A percentile compares a stretch with the other conserved stretches of the same genome.
phyloP scores from a whole-genome alignment of 768 basidiomycete genomes.

The Mycena belliarum region DNA sequence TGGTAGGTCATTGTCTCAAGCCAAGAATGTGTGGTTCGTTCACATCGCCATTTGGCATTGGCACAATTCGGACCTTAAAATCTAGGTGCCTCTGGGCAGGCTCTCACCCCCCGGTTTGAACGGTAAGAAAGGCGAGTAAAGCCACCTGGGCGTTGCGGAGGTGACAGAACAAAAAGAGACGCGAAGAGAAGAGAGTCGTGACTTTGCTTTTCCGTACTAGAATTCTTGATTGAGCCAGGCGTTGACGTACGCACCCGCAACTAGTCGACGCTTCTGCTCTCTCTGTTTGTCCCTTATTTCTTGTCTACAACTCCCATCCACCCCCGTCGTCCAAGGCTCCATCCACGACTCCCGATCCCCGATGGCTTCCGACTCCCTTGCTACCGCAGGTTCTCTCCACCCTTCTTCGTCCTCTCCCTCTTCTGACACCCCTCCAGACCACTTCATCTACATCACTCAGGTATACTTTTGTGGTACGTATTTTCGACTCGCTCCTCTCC shows the following conservation, averaged over 20 bases:
- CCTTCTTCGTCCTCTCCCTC: neutral
- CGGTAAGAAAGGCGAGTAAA: conserved; percentile 10
- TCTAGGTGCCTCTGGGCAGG: neutral
- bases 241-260: conserved; percentile 13
- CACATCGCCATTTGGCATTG: no score
- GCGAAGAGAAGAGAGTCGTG: conserved; percentile 13
- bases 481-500: conserved; percentile 24
- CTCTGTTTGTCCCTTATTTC: conserved; percentile 20
- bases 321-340: conserved; percentile 31
- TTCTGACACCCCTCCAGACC: conserved; percentile 58
- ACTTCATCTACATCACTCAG: conserved; percentile 69
- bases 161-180: conserved; percentile 14
- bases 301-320: conserved; percentile 23
- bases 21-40: no score
- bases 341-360: no score
- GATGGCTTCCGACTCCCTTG: conserved; percentile 11
- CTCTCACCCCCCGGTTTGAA: conserved; percentile 5
- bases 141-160: conserved; percentile 18
- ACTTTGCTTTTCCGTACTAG: neutral
- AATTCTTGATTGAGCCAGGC: neutral
- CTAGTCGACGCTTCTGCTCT: conserved; percentile 3
- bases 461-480: conserved; percentile 84
- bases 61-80: no score
- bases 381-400: conserved; percentile 18
- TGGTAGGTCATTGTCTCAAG: neutral